Conservation (phyloP, 1,284 basidiomycete genomes). For the Microbotryum violaceum region DNA sequence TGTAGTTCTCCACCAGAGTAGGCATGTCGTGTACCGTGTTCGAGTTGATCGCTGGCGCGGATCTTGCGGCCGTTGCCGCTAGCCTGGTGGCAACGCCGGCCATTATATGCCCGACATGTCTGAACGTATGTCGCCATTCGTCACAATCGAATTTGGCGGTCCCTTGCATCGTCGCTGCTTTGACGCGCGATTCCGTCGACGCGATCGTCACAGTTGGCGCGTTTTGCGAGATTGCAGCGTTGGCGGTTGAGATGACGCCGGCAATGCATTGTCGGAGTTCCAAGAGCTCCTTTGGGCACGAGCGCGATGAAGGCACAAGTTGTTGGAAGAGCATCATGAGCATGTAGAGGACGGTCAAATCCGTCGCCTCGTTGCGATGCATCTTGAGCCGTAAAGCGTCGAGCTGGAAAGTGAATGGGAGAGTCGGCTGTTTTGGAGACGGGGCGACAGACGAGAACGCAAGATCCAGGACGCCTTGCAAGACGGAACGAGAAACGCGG, state of each 20-base stretch:
- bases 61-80: no score
- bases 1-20: no score
- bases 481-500: slow-evolving; percentile 47
- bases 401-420: slow-evolving; percentile 77
- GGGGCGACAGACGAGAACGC: slow-evolving; percentile 43
- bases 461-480: slow-evolving; percentile 61
- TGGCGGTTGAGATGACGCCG: slow-evolving; percentile 58
- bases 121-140: no score
- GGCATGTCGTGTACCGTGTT: no score
- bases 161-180: neutral
- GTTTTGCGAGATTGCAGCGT: slow-evolving; percentile 38
- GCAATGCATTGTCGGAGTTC: slow-evolving; percentile 66
- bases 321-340: slow-evolving; percentile 72
- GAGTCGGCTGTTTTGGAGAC: slow-evolving; percentile 38
- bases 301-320: slow-evolving; percentile 50
- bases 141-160: no score
- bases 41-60: no score
- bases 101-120: no score
- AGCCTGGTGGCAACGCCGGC: no score
- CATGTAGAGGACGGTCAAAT: slow-evolving; percentile 69
- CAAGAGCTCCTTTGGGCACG: slow-evolving; percentile 45
- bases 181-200: slow-evolving; percentile 42
- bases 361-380: slow-evolving; percentile 64
- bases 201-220: slow-evolving; percentile 42
- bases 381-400: slow-evolving; percentile 65